Base-by-base conservation (phyloP, 2,329 filamentous ascomycete species). In the Cordyceps javanica region DNA sequence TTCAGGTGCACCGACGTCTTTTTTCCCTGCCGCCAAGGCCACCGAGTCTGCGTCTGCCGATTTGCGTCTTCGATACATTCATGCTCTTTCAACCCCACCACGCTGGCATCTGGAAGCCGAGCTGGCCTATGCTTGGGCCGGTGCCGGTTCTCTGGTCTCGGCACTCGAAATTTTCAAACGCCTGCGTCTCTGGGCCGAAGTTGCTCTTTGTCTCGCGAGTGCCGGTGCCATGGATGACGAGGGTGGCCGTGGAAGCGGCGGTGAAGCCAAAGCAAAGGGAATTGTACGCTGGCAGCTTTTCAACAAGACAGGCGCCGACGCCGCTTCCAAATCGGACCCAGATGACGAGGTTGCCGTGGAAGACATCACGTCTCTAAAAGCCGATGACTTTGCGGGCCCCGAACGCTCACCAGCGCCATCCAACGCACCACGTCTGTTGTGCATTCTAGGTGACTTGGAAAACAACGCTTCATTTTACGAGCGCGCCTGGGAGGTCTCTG, bases 81-180 rank as follows among this genome's bases (percentile, higher is more conserved):
- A 95, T 73, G 83, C 89, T 14, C 79, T 99, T 2, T 87, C 84
- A 23, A 90, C 92, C 0, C 91, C 93, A 0, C 90, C 91, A 0
- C 78, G 92, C 53, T 99, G 94, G 94, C 91, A 96, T 66, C 82
- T 99, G 1, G 94, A 99, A 69, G 88, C 92, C 0, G 94, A 99
- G 69, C 80, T 99, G 14, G 94, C 94, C 1, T 86, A 90, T 60
- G 85, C 91, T n/a, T 99, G 94, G 94, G 89, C 92, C 0, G 82
- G 85, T 49, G 82, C 97, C 3, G 94, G 94, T 10, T 95, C 91
- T 41, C 76, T 99, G 2, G 81, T 90, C 3, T 96, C 92, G 0
- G 94, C 94, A 0, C 81, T 99, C 1, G 94, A 97, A 60, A 97
- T 99, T 60, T 99, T 97, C 73, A 92, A 96, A 73, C 83, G 94